Conservation (phyloP, 164 flowering plant genomes). For the Vitis riparia region DNA sequence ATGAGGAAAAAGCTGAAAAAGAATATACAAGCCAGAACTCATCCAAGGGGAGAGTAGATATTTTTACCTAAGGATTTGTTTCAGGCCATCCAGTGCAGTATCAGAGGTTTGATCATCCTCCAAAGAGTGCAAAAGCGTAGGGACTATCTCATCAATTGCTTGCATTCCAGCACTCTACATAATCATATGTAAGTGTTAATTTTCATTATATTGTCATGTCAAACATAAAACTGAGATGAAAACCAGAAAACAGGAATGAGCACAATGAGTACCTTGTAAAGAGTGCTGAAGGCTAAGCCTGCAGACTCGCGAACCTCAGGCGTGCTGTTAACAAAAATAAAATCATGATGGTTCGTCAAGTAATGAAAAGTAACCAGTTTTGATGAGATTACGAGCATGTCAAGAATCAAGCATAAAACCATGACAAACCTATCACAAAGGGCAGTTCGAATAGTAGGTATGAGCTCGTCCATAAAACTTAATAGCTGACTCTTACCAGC, state of each 20-base stretch:
- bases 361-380: neutral
- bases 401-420: neutral
- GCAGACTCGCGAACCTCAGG: constrained; percentile 98
- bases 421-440: constrained; percentile 87
- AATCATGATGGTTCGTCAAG: too few species aligned
- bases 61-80: constrained; percentile 87
- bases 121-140: constrained; percentile 90
- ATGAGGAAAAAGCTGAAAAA: neutral
- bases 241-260: neutral
- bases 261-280: constrained; percentile 69
- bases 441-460: constrained; percentile 94
- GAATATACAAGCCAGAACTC: neutral
- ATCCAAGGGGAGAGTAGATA: neutral
- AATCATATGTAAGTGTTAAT: constrained; percentile 1
- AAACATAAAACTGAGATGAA: neutral
- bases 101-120: constrained; percentile 90
- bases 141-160: constrained; percentile 99
- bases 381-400: neutral
- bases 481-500: constrained; percentile 91
- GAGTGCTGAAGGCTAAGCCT: constrained; percentile 92
- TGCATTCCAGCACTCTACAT: constrained; percentile 97
- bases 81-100: constrained; percentile 97
- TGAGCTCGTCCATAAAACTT: constrained; percentile 92
- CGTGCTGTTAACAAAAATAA: constrained; percentile 36
- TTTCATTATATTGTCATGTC: neutral